Evolutionary conservation across 768 basidiomycete species (phyloP), one percentile per base, ranked within the genome.

Genomic region (Boletellus emodensis): DNA sequence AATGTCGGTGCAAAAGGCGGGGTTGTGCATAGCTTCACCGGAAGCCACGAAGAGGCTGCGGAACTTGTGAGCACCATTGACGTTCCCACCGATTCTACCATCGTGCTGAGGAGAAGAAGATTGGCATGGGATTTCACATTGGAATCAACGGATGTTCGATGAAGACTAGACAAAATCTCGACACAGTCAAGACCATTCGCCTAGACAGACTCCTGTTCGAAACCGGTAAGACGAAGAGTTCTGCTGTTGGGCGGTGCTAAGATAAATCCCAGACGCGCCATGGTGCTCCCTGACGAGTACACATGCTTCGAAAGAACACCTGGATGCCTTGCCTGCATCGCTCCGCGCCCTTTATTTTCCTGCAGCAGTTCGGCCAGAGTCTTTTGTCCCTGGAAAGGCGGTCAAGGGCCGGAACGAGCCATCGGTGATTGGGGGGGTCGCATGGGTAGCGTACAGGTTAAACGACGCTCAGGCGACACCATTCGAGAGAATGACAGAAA

Each of bases 11-110:
- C 74, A 15, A 74, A 72, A 18, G 84, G 87, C 4, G 90, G 89
- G 1, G 90, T 92, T 18, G 87, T 90, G 3, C 90, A 91, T 61
- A 87, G 85, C 53, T 90, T 90, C 67, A 90, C 89, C 0, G 90
- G 90, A 4, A 77, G 76, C 0, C 60, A 61, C 4, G 76, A 74
- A 34, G 88, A 93, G 61, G 80, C 77, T 13, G 58, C 63, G 8
- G 88, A 91, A 61, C 68, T 88, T 40, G 86, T 88, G 51, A 60
- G 82, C 65, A 28, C n/a, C 28, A 34, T 35, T n/a, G 37, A 2
- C n/a, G 15, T 28, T 3, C 37, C 24, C 46, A 44, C 14, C 18
- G 26, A n/a, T 6, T 32, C 32, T 44, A 49, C 26, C 32, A 11
- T 40, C 40, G 32, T 40, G 6, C 35, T 11, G 44, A 36, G 1